Evolutionary conservation across 2,329 filamentous ascomycete genomes (phyloP), one percentile per base, ranked within the genome.

Genomic region (Colletotrichum orbiculare): DNA sequence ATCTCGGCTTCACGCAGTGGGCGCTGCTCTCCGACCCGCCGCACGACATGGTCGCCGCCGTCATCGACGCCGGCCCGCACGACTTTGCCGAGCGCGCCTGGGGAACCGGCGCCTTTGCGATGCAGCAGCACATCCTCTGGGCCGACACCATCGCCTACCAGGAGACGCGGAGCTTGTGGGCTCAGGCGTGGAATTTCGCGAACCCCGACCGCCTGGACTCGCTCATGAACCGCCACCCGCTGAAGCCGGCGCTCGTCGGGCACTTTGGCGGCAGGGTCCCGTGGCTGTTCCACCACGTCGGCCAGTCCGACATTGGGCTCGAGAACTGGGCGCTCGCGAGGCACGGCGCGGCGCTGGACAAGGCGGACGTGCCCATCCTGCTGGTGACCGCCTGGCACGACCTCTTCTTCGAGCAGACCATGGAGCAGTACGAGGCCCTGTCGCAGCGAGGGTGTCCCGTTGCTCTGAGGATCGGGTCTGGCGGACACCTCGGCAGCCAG

Each of bases 1-100:
- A 70, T 46, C 56, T 69, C 3, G 68, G 61, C 10, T 71, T 61
- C 55, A 67, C 67, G 34, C 70, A 71, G 54, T 72, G 69, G 69
- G 66, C 67, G 1, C 42, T 71, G 4, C 60, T 70, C 2, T 38
- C 45, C 8, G 62, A 71, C 37, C 69, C 69, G 42, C 69, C 69
- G 3, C 15, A 38, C 6, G 67, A 70, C 54, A 56, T 71, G 54
- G 64, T 66, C 35, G 67, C 70, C 2, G 58, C 66, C 4, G 50
- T 68, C 25, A 66, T 64, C 41, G 25, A 35, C 11, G 57, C 57
- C 1, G 66, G 56, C 11, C 54, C 58, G 0, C 64, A 69, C 25
- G 69, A 72, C 61, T 66, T 60, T 34, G 42, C 56, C 38, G 33
- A 42, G 33, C 50, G 46, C 1, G 45, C 56, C 9, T 70, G 66